Conservation (phyloP, 176 grass and related monocot genomes). For the Aegilops umbellulata region DNA sequence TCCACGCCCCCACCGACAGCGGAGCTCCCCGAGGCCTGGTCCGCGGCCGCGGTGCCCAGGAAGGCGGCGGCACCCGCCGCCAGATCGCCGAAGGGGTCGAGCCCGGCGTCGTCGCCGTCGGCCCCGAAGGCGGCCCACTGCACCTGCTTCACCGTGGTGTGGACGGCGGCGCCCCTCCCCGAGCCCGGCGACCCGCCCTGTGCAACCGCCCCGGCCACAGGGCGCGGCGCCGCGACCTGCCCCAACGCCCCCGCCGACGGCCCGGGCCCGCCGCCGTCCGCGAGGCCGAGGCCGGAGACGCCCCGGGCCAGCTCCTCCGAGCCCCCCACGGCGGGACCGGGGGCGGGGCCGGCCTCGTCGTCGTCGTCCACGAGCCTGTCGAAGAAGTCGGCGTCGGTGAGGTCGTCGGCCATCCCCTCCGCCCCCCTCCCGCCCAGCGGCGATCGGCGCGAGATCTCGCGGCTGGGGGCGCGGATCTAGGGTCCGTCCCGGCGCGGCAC, state of each 20-base stretch:
- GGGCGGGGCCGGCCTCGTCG: neutral
- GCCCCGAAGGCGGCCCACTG: constrained; percentile 78
- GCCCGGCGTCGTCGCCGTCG: constrained; percentile 40
- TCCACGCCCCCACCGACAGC: constrained; percentile 12
- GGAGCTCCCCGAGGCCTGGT: constrained; percentile 28
- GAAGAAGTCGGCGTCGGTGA: constrained; percentile 93
- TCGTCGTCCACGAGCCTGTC: constrained; percentile 82
- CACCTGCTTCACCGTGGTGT: constrained; percentile 75
- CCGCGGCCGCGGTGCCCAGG: neutral
- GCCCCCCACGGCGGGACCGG: neutral
- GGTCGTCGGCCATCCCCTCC: constrained; percentile 61
- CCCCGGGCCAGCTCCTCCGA: neutral
- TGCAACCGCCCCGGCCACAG: neutral
- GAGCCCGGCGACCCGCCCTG: constrained; percentile 34
- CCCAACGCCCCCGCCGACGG: neutral
- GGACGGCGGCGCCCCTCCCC: constrained; percentile 23
- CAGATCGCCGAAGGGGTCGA: constrained; percentile 53
- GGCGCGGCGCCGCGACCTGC: constrained; percentile 6
- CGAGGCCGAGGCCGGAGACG: constrained; percentile 37
- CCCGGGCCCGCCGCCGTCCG: constrained; percentile 7
- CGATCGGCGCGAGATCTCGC: constrained; percentile 34
- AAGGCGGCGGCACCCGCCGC: constrained; percentile 6
- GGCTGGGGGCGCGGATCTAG: constrained; percentile 30
- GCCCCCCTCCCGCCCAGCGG: neutral
- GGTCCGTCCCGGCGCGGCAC: neutral